Conservation (phyloP, 495 filamentous ascomycete genomes). For the Halenospora varia region DNA sequence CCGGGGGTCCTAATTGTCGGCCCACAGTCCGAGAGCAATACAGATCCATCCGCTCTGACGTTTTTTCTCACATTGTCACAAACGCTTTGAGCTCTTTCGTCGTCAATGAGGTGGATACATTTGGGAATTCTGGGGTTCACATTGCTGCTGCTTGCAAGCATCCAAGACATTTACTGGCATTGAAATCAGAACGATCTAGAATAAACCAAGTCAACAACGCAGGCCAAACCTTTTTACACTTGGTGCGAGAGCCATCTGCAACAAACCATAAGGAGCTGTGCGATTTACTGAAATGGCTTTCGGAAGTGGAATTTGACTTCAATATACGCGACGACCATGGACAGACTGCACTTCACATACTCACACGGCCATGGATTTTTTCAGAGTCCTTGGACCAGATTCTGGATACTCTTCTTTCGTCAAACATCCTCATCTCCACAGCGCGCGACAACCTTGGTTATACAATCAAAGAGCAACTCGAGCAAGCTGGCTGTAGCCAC, state of each 20-base stretch:
- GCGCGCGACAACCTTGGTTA: constrained; percentile 7
- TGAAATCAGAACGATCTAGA: constrained; percentile 5
- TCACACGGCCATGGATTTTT: background rate
- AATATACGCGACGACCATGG: constrained; percentile 7
- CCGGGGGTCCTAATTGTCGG: background rate
- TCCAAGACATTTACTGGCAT: background rate
- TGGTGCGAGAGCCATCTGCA: background rate
- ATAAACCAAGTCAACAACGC: constrained; percentile 11
- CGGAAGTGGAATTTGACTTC: constrained; percentile 4
- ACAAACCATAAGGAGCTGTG: constrained; percentile 1
- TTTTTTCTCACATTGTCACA: background rate
- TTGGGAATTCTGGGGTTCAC: constrained; percentile 14
- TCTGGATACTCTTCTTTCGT: background rate
- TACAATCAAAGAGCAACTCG: background rate
- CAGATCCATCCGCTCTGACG: constrained; percentile 2
- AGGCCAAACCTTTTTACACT: constrained; percentile 14
- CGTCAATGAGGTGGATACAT: constrained; percentile 6
- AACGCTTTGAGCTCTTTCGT: background rate
- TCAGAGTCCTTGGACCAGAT: background rate
- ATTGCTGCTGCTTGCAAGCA: constrained; percentile 9
- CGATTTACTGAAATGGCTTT: constrained; percentile 4
- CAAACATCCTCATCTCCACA: background rate
- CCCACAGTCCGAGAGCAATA: background rate
- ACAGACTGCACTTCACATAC: constrained; percentile 3
- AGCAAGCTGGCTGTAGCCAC: background rate